These are phyloP conservation scores for Orbilia oligospora DNA, from an alignment of 2,329 filamentous ascomycete genomes.

Conservation along the genomic window DNA sequence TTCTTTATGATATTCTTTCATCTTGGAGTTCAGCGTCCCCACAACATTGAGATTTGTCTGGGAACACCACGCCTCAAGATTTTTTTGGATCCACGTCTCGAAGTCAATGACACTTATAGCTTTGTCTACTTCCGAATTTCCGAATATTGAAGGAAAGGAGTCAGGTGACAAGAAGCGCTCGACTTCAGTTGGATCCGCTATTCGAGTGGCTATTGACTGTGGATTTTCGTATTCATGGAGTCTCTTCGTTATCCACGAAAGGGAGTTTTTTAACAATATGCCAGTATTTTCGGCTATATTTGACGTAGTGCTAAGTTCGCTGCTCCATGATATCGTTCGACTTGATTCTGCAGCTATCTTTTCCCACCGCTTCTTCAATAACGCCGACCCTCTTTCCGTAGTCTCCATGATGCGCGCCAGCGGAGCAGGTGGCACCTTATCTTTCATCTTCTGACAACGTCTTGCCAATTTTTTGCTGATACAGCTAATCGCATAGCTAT, in stretches of 20 bases:
- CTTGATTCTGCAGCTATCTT: background rate
- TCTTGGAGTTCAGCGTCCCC: constrained; percentile 62
- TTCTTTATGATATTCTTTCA: constrained; percentile 66
- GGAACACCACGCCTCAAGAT: constrained; percentile 71
- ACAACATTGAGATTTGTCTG: background rate
- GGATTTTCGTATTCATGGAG: constrained; percentile 13
- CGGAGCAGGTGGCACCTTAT: constrained; percentile 67
- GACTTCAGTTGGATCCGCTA: constrained; percentile 21
- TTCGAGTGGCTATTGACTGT: too few relatives aligned
- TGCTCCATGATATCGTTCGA: constrained; percentile 7
- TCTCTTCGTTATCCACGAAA: constrained; percentile 7
- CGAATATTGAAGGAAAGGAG: background rate
- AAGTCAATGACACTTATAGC: constrained; percentile 41
- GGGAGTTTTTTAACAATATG: constrained; percentile 15
- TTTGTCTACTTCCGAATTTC: background rate
- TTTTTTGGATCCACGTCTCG: constrained; percentile 64
- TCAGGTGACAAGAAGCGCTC: background rate
- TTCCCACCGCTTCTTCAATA: constrained; percentile 20
- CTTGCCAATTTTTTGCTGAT: constrained; percentile 63
- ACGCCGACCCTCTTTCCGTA: background rate
- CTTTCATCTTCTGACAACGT: constrained; percentile 69
- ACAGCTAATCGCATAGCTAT: constrained; percentile 59
- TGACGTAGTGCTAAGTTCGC: background rate
- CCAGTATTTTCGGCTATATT: background rate
- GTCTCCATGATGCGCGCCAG: background rate